Percentiles rank a stretch among this genome's conserved stretches.
These are phyloP conservation scores for Pythium coloratum DNA, from an alignment of 352 stramenopile species.

Conservation along the genomic window DNA sequence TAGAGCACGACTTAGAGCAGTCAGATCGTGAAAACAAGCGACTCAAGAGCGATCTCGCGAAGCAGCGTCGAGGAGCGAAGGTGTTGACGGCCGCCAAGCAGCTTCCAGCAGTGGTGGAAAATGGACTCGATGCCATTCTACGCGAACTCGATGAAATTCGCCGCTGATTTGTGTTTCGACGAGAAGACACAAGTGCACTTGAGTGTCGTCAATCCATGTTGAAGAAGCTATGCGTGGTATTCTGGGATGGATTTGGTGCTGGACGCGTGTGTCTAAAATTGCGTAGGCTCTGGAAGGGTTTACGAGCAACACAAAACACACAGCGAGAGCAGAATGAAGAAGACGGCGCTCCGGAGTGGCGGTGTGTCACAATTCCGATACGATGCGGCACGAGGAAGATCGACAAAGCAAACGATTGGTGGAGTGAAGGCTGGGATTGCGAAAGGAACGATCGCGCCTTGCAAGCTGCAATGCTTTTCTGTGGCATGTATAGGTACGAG, in stretches of 20 bases:
- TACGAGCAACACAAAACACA: not conserved
- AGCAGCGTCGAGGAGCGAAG: not conserved
- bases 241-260: not conserved
- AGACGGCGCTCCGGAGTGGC: not conserved
- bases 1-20: slow-evolving; percentile 6
- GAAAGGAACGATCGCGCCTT: slow-evolving; percentile 32
- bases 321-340: not conserved
- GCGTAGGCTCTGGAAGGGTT: not conserved
- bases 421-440: not conserved
- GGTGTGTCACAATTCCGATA: not conserved
- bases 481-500: slow-evolving; percentile 49
- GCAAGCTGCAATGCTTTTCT: slow-evolving; percentile 59
- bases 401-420: not conserved
- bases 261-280: not conserved
- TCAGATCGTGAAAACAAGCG: not conserved
- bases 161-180: not conserved
- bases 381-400: not conserved
- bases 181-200: not conserved
- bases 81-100: not conserved
- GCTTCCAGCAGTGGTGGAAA: slow-evolving; percentile 1
- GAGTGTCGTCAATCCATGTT: not conserved
- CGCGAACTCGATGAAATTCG: slow-evolving; percentile 18
- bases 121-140: slow-evolving; percentile 9
- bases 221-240: not conserved
- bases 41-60: slow-evolving; percentile 3